Evolutionary conservation across 2,329 filamentous ascomycete species (phyloP).

Genomic region (Diaporthe ampelina): DNA sequence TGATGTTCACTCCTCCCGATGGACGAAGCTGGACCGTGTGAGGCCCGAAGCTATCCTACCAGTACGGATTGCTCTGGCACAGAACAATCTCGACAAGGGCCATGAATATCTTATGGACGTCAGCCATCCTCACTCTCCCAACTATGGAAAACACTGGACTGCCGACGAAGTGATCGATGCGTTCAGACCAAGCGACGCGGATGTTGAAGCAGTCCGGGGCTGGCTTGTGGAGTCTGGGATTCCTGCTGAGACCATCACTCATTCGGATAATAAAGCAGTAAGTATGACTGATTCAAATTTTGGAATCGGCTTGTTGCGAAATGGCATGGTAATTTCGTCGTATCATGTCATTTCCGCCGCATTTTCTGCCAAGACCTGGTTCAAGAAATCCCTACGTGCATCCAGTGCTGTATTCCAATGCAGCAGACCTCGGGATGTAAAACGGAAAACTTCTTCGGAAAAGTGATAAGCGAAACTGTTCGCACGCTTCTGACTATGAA

Average conservation of each 20-base stretch:
- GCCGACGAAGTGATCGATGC: constrained; percentile 52
- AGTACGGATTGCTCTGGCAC: constrained; percentile 48
- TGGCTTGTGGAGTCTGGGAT: constrained; percentile 41
- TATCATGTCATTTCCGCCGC: neutral
- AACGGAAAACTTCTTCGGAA: neutral
- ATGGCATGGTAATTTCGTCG: too few relatives aligned
- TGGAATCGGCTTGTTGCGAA: too few relatives aligned
- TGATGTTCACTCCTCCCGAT: constrained; percentile 39
- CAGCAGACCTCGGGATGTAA: neutral
- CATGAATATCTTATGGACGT: constrained; percentile 48
- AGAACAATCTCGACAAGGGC: constrained; percentile 47
- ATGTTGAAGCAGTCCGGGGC: constrained; percentile 47
- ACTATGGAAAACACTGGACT: constrained; percentile 56
- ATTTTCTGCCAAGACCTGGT: neutral
- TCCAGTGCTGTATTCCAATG: neutral
- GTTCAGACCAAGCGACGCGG: constrained; percentile 51
- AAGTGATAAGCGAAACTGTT: neutral
- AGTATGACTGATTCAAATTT: neutral
- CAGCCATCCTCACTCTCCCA: constrained; percentile 47
- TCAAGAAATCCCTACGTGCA: neutral
- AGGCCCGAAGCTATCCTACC: constrained; percentile 43
- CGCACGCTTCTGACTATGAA: neutral
- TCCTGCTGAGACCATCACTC: constrained; percentile 27
- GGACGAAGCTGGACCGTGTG: constrained; percentile 47
- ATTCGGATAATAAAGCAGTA: constrained; percentile 42